Percentiles rank a stretch among this genome's conserved stretches.
phyloP scores from a whole-genome alignment of 2,329 filamentous ascomycete species.

The Aspergillus quadricinctus region DNA sequence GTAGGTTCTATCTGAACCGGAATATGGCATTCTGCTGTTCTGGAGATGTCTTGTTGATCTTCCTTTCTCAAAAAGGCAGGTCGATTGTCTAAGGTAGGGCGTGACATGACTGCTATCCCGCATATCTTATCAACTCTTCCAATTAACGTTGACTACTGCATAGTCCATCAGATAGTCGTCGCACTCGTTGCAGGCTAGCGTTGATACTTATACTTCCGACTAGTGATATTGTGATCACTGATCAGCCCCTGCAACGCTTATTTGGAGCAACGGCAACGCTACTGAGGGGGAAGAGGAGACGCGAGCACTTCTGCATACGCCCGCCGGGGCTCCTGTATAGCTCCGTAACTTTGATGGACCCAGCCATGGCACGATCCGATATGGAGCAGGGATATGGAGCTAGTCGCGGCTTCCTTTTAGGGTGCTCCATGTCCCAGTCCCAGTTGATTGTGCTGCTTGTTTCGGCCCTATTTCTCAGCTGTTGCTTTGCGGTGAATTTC shows the following conservation, averaged over 20 bases:
- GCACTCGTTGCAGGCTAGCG: not conserved
- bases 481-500: not conserved
- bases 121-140: not conserved
- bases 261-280: not conserved
- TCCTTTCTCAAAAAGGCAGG: not conserved
- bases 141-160: not conserved
- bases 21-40: not conserved
- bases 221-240: not conserved
- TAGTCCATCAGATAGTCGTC: not conserved
- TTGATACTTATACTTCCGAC: not conserved
- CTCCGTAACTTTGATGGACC: not conserved
- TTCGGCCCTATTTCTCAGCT: not conserved
- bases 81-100: not conserved
- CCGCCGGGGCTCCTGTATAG: not conserved
- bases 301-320: not conserved
- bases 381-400: not conserved
- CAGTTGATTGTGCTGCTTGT: not conserved
- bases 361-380: not conserved
- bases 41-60: not conserved
- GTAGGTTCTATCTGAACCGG: not conserved
- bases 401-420: not conserved
- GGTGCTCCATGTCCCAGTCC: not conserved
- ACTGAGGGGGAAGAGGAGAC: not conserved
- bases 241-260: not conserved
- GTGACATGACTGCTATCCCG: not conserved